Evolutionary conservation across 345 rosid species (phyloP), one percentile per base, ranked within the genome.

Genomic region (Citrus reticulata): DNA sequence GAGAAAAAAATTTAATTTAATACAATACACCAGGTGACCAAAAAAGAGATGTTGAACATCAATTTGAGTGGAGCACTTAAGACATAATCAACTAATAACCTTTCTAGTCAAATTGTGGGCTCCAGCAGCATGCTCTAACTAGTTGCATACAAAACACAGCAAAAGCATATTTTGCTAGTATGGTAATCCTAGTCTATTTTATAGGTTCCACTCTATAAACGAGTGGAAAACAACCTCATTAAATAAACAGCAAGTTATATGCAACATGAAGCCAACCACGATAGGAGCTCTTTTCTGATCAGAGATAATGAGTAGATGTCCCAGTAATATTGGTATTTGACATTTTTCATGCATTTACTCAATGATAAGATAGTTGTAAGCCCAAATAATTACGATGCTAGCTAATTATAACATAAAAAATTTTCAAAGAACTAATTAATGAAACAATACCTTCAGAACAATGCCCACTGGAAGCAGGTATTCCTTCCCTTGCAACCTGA

Each of bases 401-500:
- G 46, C 71, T 17, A 51, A 75, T 17, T 20, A 8, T 3, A 30
- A 34, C 54, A 62, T 59, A 39, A 64, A 34, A 63, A 32, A 57
- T n/a, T 35, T 77, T 70, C 20, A 32, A 64, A 42, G 42, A 67
- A 72, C 7, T 49, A 37, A 74, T 29, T 71, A 72, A 78, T 58
- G 73, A 77, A 73, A 81, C 62, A 68, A 67, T 69, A 96, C 99
- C 97, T 94, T 96, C 83, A 96, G 87, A 82, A 94, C 90, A 80
- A 96, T 65, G 32, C 98, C 97, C 37, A 87, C 94, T 72, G 99
- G 98, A 84, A 96, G 93, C 85, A 96, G 70, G 86, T 90, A 93
- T 71, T 96, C 99, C 83, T 87, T 91, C 74, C 93, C 92, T 78
- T 87, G 93, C 76, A 94, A 79, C 99, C 99, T 96, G 87, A 76